Base-by-base conservation (phyloP, 305 asterid genomes). In the Ajuga reptans region DNA sequence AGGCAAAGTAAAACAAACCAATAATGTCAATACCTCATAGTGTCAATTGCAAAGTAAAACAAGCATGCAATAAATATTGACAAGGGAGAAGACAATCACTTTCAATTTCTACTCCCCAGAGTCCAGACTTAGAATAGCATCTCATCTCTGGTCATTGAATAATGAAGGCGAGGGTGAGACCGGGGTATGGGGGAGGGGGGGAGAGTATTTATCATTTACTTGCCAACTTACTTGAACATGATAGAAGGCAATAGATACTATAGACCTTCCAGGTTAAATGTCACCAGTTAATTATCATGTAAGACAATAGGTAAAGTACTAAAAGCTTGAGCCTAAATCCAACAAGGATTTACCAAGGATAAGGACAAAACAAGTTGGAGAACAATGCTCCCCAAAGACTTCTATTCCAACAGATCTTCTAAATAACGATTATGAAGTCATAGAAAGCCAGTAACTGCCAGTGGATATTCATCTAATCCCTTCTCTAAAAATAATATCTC, bases 21-120 rank as follows among this genome's bases (percentile, higher is more conserved):
- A 8, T 5, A 56, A 53, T 51, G 36, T 62, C 71, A 51, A 12
- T n/a, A 56, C 27, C 27, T 50, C 1, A 36, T 65, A 36, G 37
- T 57, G 36, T 47, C 55, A 54, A 31, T 45, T 31, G 17, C 49
- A 66, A 66, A 69, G 34, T 63, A 49, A 47, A 53, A 72, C 12
- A 39, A 50, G 41, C 21, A 66, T 24, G 55, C 45, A 34, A 46
- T 31, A 33, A 72, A 50, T 58, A 55, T 21, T 21, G 57, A 50
- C 39, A 29, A 64, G 52, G 65, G 69, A 59, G 43, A 36, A 57
- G 2, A 57, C 55, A 62, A 56, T 27, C 63, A 15, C 41, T 39
- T 12, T 69, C 64, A 58, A 51, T 47, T 68, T 16, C 31, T 67
- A 52, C 3, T 42, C 54, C 1, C 42, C 69, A 71, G 45, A 37